These are phyloP conservation scores for Myxozyma geophila DNA, from an alignment of 805 yeast genomes.

Conservation along the genomic window DNA sequence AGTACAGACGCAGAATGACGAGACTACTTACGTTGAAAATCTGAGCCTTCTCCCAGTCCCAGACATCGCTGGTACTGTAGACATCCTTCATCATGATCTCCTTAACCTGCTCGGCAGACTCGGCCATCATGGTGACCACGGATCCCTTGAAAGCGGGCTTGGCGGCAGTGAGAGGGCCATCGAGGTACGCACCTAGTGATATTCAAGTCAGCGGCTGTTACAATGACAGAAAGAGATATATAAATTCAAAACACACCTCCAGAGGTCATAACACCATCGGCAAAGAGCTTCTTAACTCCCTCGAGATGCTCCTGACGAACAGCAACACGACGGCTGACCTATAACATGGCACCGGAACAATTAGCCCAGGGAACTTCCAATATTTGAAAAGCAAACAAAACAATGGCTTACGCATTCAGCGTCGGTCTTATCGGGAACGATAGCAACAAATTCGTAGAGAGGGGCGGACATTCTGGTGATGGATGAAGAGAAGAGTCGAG, in stretches of 20 bases:
- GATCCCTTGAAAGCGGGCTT: conserved; percentile 69
- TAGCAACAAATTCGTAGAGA: conserved; percentile 63
- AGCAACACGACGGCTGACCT: conserved; percentile 40
- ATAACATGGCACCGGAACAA: background rate
- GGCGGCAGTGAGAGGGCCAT: conserved; percentile 25
- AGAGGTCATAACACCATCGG: conserved; percentile 48
- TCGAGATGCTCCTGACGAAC: conserved; percentile 53
- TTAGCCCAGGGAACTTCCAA: background rate
- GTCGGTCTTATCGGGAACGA: conserved; percentile 71
- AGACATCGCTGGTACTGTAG: conserved; percentile 67
- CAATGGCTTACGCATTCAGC: conserved; percentile 43
- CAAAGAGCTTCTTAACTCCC: conserved; percentile 42
- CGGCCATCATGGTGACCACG: conserved; percentile 64
- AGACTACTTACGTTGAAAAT: conserved; percentile 55
- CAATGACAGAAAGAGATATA: background rate
- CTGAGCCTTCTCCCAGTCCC: conserved; percentile 71
- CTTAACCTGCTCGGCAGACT: conserved; percentile 65
- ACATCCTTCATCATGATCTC: conserved; percentile 67
- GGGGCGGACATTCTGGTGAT: conserved; percentile 23
- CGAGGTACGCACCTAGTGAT: conserved; percentile 32
- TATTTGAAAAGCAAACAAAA: background rate
- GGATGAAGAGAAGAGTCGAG: conserved; percentile 6
- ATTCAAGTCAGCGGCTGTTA: background rate
- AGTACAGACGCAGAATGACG: background rate
- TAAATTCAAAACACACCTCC: conserved; percentile 38